Evolutionary conservation across 1,139 yeast species (phyloP).

Genomic region (Pichia sp.): DNA sequence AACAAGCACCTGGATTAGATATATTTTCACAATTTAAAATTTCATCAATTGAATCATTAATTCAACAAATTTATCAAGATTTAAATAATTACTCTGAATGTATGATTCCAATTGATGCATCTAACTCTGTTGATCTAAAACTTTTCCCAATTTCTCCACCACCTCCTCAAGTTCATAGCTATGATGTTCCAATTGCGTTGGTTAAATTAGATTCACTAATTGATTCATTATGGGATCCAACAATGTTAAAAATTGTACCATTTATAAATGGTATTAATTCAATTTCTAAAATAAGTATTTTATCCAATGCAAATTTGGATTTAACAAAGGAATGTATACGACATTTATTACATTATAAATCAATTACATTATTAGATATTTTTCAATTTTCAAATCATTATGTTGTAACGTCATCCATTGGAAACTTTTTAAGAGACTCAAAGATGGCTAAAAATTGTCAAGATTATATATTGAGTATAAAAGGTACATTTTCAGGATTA

Average conservation of each 20-base stretch:
- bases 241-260: slow-evolving; percentile 83
- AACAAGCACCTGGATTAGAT: slow-evolving; percentile 24
- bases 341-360: slow-evolving; percentile 84
- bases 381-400: slow-evolving; percentile 86
- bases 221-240: slow-evolving; percentile 96
- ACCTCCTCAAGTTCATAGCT: slow-evolving; percentile 65
- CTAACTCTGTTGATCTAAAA: slow-evolving; percentile 88
- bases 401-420: slow-evolving; percentile 79
- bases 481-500: slow-evolving; percentile 24
- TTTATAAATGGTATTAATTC: slow-evolving; percentile 86
- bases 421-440: slow-evolving; percentile 56
- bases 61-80: slow-evolving; percentile 88
- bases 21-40: slow-evolving; percentile 35
- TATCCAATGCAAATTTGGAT: slow-evolving; percentile 76
- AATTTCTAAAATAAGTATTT: slow-evolving; percentile 63
- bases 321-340: slow-evolving; percentile 84
- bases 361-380: slow-evolving; percentile 75
- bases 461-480: slow-evolving; percentile 51
- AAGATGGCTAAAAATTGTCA: slow-evolving; percentile 82
- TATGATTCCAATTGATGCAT: slow-evolving; percentile 83
- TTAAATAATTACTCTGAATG: slow-evolving; percentile 93
- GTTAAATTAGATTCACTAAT: slow-evolving; percentile 65
- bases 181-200: slow-evolving; percentile 85
- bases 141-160: slow-evolving; percentile 82
- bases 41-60: slow-evolving; percentile 67